Percentiles rank a stretch among this genome's conserved stretches.
These are phyloP conservation scores for Pleurotus tuoliensis DNA, from an alignment of 768 basidiomycete genomes.

Conservation along the genomic window DNA sequence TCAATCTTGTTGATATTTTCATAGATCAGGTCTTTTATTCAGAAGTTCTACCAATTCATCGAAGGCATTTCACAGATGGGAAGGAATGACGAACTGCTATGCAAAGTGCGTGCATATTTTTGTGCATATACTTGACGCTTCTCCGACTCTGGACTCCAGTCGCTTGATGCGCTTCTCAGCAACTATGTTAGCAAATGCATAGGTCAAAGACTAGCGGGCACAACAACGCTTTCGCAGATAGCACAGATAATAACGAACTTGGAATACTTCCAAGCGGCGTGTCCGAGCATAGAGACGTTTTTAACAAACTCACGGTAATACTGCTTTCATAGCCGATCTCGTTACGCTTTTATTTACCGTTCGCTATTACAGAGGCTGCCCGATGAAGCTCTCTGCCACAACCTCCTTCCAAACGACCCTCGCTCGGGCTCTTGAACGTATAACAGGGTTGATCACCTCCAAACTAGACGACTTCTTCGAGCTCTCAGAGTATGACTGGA, in stretches of 20 bases:
- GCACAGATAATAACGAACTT: conserved; percentile 91
- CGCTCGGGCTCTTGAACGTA: conserved; percentile 64
- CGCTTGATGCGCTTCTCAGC: conserved; percentile 79
- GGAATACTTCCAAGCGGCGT: conserved; percentile 86
- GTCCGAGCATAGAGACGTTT: conserved; percentile 78
- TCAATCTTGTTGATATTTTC: neutral
- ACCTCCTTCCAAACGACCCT: conserved; percentile 69
- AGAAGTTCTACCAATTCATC: conserved; percentile 94
- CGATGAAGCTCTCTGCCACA: conserved; percentile 63
- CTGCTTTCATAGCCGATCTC: neutral
- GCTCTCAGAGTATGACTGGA: conserved; percentile 94
- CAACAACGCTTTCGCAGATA: conserved; percentile 83
- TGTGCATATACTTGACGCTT: neutral
- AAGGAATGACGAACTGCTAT: conserved; percentile 85
- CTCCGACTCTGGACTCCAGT: conserved; percentile 40
- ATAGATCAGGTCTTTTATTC: conserved; percentile 84
- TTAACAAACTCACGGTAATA: conserved; percentile 76
- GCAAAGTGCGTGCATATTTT: conserved; percentile 52
- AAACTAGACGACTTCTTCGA: conserved; percentile 97
- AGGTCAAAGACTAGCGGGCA: conserved; percentile 64
- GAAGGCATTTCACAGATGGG: conserved; percentile 93
- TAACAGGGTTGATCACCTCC: conserved; percentile 78
- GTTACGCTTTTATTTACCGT: conserved; percentile 21
- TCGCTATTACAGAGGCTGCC: conserved; percentile 79
- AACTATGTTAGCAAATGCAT: conserved; percentile 76